phyloP scores from a whole-genome alignment of 805 yeast species.

The Naumovozyma castellii region DNA sequence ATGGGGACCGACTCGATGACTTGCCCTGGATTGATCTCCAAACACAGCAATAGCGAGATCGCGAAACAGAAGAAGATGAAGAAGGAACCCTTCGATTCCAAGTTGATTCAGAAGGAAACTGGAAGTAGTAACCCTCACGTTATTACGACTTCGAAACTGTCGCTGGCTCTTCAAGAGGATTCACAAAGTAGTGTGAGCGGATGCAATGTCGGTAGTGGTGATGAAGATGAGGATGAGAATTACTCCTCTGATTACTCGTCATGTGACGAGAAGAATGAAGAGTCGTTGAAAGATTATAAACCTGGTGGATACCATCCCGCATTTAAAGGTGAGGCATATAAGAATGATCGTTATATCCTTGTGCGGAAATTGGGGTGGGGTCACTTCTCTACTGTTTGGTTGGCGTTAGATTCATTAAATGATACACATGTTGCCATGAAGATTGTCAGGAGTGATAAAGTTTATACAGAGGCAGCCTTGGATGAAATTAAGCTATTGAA shows the following conservation, averaged over 20 bases:
- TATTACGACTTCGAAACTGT: constrained; percentile 15
- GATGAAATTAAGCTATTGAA: constrained; percentile 83
- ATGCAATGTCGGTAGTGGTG: not conserved
- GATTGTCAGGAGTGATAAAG: constrained; percentile 82
- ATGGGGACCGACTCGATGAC: too few species aligned
- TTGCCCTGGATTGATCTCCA: not conserved
- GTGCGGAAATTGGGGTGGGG: constrained; percentile 98
- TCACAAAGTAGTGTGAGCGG: not conserved
- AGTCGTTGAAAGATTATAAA: constrained; percentile 73
- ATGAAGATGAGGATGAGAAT: constrained; percentile 15
- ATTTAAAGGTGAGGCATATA: constrained; percentile 73
- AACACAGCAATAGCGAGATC: not conserved
- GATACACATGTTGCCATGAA: constrained; percentile 84
- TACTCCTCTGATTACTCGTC: constrained; percentile 32
- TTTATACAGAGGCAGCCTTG: constrained; percentile 86
- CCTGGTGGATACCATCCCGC: constrained; percentile 97
- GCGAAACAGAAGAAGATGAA: too few species aligned
- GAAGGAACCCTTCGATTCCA: not conserved
- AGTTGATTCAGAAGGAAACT: not conserved
- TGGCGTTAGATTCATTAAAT: constrained; percentile 50
- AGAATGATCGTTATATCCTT: constrained; percentile 63
- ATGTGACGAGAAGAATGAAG: constrained; percentile 55
- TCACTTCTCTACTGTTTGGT: constrained; percentile 93
- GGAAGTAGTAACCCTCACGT: not conserved
- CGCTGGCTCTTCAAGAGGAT: constrained; percentile 17